These are phyloP conservation scores for Amphichorda felina DNA, from an alignment of 2,329 filamentous ascomycete species.

Conservation along the genomic window DNA sequence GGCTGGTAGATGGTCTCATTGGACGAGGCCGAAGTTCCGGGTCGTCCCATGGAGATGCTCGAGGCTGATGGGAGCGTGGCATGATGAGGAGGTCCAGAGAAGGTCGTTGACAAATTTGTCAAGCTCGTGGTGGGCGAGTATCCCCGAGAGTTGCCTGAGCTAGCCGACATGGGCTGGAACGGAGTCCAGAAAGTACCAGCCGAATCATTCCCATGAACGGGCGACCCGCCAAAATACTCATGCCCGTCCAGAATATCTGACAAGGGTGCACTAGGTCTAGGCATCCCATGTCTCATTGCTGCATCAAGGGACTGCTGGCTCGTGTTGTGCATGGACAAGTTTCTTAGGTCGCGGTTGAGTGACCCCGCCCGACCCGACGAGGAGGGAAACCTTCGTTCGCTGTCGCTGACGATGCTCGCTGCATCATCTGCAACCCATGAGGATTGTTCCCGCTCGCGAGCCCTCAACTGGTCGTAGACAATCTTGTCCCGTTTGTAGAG, in stretches of 20 bases:
- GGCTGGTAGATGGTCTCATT: slow-evolving; percentile 56
- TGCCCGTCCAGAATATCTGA: slow-evolving; percentile 58
- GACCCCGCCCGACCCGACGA: slow-evolving; percentile 34
- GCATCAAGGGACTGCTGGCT: slow-evolving; percentile 64
- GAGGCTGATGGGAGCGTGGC: slow-evolving; percentile 30
- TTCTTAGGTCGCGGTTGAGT: slow-evolving; percentile 43
- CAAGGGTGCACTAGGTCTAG: slow-evolving; percentile 42
- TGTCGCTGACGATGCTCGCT: slow-evolving; percentile 42
- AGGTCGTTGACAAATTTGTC: slow-evolving; percentile 41
- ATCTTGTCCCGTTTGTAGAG: slow-evolving; percentile 70
- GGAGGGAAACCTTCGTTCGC: slow-evolving; percentile 33
- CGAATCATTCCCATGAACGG: slow-evolving; percentile 61
- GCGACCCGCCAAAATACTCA: slow-evolving; percentile 58
- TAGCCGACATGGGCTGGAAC: slow-evolving; percentile 57
- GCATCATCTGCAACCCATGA: slow-evolving; percentile 34
- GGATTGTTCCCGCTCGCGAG: slow-evolving; percentile 30
- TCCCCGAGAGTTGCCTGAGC: slow-evolving; percentile 45
- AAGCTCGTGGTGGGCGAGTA: slow-evolving; percentile 52
- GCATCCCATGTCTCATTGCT: slow-evolving; percentile 47
- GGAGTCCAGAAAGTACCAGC: slow-evolving; percentile 82
- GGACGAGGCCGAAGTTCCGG: slow-evolving; percentile 54
- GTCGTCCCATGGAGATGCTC: slow-evolving; percentile 39
- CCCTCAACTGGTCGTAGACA: slow-evolving; percentile 35
- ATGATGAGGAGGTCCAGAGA: slow-evolving; percentile 29
- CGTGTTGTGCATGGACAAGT: slow-evolving; percentile 46